Conservation (phyloP, 2,329 filamentous ascomycete genomes). For the Colletotrichum liriopes region DNA sequence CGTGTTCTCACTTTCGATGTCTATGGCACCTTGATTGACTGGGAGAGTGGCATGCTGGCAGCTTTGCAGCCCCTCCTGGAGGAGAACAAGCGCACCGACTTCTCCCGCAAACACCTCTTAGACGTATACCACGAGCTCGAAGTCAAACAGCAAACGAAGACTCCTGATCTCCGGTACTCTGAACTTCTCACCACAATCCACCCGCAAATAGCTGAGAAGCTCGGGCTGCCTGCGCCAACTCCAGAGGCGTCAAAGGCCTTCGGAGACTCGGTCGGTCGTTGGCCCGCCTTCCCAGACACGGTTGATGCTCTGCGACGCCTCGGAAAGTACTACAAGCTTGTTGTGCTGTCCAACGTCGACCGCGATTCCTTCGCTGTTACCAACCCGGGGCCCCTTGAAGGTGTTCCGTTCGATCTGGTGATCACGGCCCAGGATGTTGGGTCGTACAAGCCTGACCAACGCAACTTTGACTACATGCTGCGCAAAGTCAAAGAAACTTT, state of each 20-base stretch:
- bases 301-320: slow-evolving; percentile 68
- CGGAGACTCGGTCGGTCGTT: slow-evolving; percentile 66
- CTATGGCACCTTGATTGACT: slow-evolving; percentile 87
- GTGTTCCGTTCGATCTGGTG: slow-evolving; percentile 71
- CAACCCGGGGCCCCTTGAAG: slow-evolving; percentile 62
- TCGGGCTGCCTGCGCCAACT: slow-evolving; percentile 55
- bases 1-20: slow-evolving; percentile 79
- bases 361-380: slow-evolving; percentile 63
- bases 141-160: slow-evolving; percentile 66
- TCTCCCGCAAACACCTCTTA: slow-evolving; percentile 56
- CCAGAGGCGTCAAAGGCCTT: slow-evolving; percentile 63
- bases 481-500: slow-evolving; percentile 67
- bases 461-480: slow-evolving; percentile 79
- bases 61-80: slow-evolving; percentile 68
- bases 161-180: slow-evolving; percentile 73
- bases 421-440: slow-evolving; percentile 81
- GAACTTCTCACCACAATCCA: slow-evolving; percentile 69
- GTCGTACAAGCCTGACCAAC: slow-evolving; percentile 77
- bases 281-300: slow-evolving; percentile 74
- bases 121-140: slow-evolving; percentile 60
- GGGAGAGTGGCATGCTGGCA: slow-evolving; percentile 76
- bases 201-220: slow-evolving; percentile 61
- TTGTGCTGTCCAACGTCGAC: slow-evolving; percentile 73
- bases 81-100: slow-evolving; percentile 47
- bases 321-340: slow-evolving; percentile 68